phyloP scores from a whole-genome alignment of 2,329 filamentous ascomycete species.

The Epichloe bromicola region DNA sequence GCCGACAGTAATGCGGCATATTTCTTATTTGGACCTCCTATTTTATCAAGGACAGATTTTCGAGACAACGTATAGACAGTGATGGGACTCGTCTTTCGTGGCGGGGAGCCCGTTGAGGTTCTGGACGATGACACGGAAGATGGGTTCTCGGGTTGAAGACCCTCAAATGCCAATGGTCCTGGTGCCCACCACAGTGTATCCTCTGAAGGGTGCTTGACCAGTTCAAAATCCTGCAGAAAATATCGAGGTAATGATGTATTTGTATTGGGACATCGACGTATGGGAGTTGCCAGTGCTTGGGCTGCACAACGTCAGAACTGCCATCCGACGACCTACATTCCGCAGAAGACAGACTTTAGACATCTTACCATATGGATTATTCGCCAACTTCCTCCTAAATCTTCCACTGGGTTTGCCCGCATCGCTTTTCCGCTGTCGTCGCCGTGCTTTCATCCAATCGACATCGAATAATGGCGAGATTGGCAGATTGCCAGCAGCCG shows the following conservation, averaged over 20 bases:
- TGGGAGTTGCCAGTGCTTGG: conserved; percentile 44
- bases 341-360: no score
- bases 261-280: conserved; percentile 44
- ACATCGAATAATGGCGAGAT: conserved; percentile 43
- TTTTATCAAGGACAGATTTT: conserved; percentile 17
- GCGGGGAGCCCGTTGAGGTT: not conserved
- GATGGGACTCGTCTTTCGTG: conserved; percentile 9
- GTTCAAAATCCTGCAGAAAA: conserved; percentile 50
- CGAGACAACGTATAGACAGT: conserved; percentile 17
- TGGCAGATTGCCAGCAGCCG: conserved; percentile 33
- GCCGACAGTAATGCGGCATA: conserved; percentile 9
- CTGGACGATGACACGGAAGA: not conserved
- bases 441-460: conserved; percentile 30
- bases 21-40: conserved; percentile 10
- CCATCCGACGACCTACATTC: not conserved
- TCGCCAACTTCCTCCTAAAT: conserved; percentile 44
- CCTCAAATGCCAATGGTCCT: conserved; percentile 22
- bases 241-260: conserved; percentile 37
- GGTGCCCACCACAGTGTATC: conserved; percentile 44
- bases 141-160: conserved; percentile 8
- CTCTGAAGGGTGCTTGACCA: conserved; percentile 42
- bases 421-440: conserved; percentile 27
- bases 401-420: conserved; percentile 21
- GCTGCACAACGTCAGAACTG: conserved; percentile 30
- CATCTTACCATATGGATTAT: conserved; percentile 50